phyloP scores from a whole-genome alignment of 495 filamentous ascomycete genomes.

The Cercophora scortea region DNA sequence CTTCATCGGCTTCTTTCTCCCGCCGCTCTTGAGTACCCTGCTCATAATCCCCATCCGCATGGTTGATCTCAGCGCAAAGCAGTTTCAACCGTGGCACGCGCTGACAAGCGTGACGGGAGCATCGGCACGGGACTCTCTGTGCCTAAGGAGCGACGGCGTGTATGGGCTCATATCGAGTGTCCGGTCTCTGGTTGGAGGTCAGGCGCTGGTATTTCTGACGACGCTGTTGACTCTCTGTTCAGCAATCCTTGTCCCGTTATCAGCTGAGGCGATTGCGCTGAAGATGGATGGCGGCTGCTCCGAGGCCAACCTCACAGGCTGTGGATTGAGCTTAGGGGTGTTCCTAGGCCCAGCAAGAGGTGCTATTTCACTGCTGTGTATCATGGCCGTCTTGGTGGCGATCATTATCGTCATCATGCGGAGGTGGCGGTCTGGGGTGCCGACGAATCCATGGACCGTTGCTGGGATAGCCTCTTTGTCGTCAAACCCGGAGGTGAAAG shows the following conservation, averaged over 20 bases:
- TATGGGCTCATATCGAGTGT: conserved; percentile 15
- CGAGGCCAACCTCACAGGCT: conserved; percentile 16
- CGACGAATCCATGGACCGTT: conserved; percentile 35
- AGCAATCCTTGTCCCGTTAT: conserved; percentile 22
- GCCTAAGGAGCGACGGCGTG: conserved; percentile 19
- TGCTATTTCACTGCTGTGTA: conserved; percentile 12
- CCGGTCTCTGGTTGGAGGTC: conserved; percentile 16
- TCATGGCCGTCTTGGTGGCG: conserved; percentile 20
- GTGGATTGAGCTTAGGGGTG: conserved; percentile 27
- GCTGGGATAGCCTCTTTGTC: conserved; percentile 28
- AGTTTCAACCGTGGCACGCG: conserved; percentile 29
- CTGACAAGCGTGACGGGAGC: conserved; percentile 17
- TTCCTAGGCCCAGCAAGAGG: conserved; percentile 21
- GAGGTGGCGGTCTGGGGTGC: conserved; percentile 26
- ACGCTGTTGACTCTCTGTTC: conserved; percentile 19
- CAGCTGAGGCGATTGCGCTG: conserved; percentile 25
- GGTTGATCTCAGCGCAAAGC: conserved; percentile 27
- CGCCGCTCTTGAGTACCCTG: conserved; percentile 21
- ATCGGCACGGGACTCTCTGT: conserved; percentile 19
- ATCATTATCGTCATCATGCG: conserved; percentile 15
- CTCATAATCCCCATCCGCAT: conserved; percentile 27
- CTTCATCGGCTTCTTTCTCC: conserved; percentile 29
- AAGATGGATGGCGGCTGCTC: conserved; percentile 24
- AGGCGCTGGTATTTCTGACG: conserved; percentile 21
- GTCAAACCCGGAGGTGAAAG: conserved; percentile 21